Conservation (phyloP, 352 stramenopile genomes). For the Pythium dissimile region DNA sequence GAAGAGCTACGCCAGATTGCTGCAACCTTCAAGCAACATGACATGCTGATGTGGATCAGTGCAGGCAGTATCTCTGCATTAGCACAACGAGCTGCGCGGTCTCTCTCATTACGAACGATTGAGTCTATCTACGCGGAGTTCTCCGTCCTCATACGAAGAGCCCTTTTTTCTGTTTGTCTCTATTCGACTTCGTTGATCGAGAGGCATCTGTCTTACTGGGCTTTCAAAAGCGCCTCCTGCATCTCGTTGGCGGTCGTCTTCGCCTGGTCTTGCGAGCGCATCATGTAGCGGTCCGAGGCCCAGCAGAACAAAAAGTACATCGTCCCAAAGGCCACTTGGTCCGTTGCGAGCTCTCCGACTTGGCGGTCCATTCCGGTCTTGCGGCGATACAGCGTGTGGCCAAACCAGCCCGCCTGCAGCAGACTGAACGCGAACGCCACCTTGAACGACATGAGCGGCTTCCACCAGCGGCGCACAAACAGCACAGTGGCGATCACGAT, state of each 20-base stretch:
- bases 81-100: no score
- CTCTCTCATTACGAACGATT: no score
- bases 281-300: conserved; percentile 79
- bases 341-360: conserved; percentile 46
- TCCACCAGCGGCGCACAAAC: conserved; percentile 61
- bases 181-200: not conserved
- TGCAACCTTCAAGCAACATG: conserved; percentile 22
- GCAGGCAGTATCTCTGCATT: no score
- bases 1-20: not conserved
- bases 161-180: conserved; percentile 1
- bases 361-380: conserved; percentile 38
- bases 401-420: conserved; percentile 70
- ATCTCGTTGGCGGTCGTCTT: conserved; percentile 65
- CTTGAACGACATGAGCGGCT: conserved; percentile 74
- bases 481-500: conserved; percentile 49
- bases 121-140: no score
- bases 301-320: conserved; percentile 79
- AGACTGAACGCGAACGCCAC: conserved; percentile 68
- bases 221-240: conserved; percentile 40
- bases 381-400: conserved; percentile 44
- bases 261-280: conserved; percentile 56
- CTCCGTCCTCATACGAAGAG: no score
- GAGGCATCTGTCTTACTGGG: not conserved
- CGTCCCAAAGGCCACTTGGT: conserved; percentile 68
- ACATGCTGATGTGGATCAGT: no score